These are phyloP conservation scores for Leccinum glutinopallens DNA, from an alignment of 1,284 basidiomycete species.

Conservation along the genomic window DNA sequence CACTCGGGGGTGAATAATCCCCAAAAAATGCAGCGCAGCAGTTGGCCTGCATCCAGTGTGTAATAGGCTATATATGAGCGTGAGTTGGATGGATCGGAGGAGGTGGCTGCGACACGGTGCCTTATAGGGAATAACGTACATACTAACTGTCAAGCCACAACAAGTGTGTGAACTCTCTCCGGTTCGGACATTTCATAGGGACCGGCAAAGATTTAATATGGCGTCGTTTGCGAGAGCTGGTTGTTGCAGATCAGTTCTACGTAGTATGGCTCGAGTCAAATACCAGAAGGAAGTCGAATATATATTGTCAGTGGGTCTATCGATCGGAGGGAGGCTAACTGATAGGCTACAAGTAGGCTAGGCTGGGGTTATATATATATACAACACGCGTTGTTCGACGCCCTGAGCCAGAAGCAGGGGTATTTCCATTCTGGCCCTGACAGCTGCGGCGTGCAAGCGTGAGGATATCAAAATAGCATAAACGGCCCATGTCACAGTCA, in stretches of 20 bases:
- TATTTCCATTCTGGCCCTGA: slow-evolving; percentile 18
- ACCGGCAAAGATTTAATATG: background rate
- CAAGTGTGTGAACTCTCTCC: slow-evolving; percentile 9
- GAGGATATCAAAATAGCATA: background rate
- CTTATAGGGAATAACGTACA: background rate
- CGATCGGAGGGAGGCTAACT: background rate
- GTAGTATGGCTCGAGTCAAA: background rate
- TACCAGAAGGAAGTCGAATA: background rate
- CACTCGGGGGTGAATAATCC: background rate
- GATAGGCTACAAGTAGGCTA: background rate
- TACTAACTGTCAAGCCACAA: background rate
- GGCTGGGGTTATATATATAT: background rate
- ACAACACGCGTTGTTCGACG: background rate
- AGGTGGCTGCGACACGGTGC: background rate
- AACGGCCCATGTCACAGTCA: background rate
- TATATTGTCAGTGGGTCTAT: background rate
- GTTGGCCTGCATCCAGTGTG: background rate
- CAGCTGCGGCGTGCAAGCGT: background rate
- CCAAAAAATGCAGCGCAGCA: background rate
- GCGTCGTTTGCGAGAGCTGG: background rate
- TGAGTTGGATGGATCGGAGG: background rate
- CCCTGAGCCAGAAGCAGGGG: slow-evolving; percentile 23
- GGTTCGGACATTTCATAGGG: too few relatives aligned
- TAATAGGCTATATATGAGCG: background rate
- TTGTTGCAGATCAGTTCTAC: background rate